Base-by-base conservation (phyloP, 495 filamentous ascomycete genomes). In the Filosporella fistucella region DNA sequence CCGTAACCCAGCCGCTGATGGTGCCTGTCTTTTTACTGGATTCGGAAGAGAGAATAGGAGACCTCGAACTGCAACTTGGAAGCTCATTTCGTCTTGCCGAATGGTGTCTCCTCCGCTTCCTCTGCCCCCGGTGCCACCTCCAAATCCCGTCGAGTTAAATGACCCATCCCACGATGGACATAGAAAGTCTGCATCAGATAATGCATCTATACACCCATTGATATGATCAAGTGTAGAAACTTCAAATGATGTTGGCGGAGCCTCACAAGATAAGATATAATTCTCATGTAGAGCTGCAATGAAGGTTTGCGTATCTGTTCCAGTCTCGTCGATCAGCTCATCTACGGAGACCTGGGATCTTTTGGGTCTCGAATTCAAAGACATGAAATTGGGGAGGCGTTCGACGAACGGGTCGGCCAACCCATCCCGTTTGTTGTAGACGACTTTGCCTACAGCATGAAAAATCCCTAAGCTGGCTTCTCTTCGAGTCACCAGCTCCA, bases 231-330 rank as follows among this genome's bases (percentile, higher is more conserved):
- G 66, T 12, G 76, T 72, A 0, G 71, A 68, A 28, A 68, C 63
- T 1, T 62, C 57, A 46, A 74, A 71, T 4, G 65, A 57, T 9
- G 67, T 65, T 4, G 67, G 62, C n/a, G 62, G 65, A 10, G 79
- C 75, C 45, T 84, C 77, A 58, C 91, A 96, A 0, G 91, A 96
- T 6, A 85, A 68, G 1, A 86, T 72, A 55, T 91, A 97, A 60
- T 99, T 99, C 57, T 99, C 93, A 61, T 99, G 93, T 9, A 99
- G 68, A 1, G 88, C 86, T n/a, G 86, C 81, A 43, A 96, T 79
- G 59, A 97, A 95, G 0, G 91, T 96, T 45, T 82, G 75, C 0
- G 79, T 81, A 58, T 97, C 93, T 2, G 90, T 94, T 6, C 93
- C 93, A 3, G 86, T 87, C 62, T 95, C 90, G 51, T 95, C 85